Base-by-base conservation (phyloP, 2,329 filamentous ascomycete species). In the Aureobasidium musti region DNA sequence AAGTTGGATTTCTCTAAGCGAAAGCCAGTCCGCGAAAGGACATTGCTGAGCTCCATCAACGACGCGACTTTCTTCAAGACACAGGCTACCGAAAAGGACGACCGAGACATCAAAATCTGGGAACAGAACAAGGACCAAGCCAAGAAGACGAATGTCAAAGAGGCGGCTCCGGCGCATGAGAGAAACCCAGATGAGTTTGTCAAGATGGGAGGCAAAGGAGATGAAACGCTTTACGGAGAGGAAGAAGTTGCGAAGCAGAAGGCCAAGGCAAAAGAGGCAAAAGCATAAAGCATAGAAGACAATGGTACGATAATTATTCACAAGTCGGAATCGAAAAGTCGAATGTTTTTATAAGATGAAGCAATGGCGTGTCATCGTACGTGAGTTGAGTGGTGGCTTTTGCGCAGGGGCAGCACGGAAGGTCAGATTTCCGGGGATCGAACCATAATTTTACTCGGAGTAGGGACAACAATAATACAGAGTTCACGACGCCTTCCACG, bases 1-100 rank as follows among this genome's bases (percentile, higher is more conserved):
- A 85, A 86, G 13, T 84, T 99, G 11, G 92, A 95, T 71, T 93
- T 99, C 75, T 87, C 89, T 30, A 90, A 89, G 72, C 88, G 94
- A 70, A 95, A 93, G 69, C 80, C 92, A 0, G 82, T 85, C 30
- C 87, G 95, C 17, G 91, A 98, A 79, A 87, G 95, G 56, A 99
- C 95, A 0, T 79, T 98, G 64, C 83, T 99, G 43, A 89, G 90
- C 72, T 88, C 85, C 57, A 86, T 96, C 77, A 96, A 97, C 77
- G 86, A 91, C 59, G 86, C 95, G 74, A 79, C 85, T 74, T 79
- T 89, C 70, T 82, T 82, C 68, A 79, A 84, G 68, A 82, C 89
- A 21, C 80, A 85, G 23, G 81, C 83, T 26, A 79, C 84, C 56
- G 74, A 82, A 64, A 77, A 80, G 39, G 80, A 84, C 56, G 83